These are phyloP conservation scores for Ogataea dorogensis DNA, from an alignment of 805 yeast genomes.

Conservation along the genomic window DNA sequence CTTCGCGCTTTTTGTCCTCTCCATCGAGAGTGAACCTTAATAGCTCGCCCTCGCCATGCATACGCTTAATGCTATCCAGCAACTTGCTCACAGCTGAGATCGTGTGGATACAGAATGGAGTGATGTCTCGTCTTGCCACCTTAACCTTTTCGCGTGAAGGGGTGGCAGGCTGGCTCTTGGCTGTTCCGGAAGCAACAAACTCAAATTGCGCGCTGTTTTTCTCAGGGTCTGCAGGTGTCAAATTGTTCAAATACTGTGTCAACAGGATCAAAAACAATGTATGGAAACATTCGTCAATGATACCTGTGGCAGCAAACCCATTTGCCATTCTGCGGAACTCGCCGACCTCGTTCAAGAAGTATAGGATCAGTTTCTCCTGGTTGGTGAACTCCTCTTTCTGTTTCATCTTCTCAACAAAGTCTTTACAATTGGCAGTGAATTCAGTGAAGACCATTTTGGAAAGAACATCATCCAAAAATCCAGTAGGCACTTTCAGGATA, in stretches of 20 bases:
- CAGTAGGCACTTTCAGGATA: conserved; percentile 40
- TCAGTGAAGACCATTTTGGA: conserved; percentile 42
- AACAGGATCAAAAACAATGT: conserved; percentile 56
- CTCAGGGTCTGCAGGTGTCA: conserved; percentile 1
- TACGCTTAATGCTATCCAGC: conserved; percentile 24
- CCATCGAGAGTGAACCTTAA: conserved; percentile 20
- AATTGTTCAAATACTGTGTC: conserved; percentile 18
- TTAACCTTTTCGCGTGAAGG: conserved; percentile 36
- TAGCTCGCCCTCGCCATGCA: conserved; percentile 24
- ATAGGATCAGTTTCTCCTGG: conserved; percentile 38
- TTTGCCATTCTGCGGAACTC: conserved; percentile 72
- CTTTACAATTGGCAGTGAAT: conserved; percentile 41
- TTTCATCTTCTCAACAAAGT: conserved; percentile 27
- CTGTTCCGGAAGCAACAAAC: conserved; percentile 5
- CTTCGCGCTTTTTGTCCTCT: conserved; percentile 1
- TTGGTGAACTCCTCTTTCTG: conserved; percentile 35
- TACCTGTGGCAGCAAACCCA: conserved; percentile 76
- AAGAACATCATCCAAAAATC: conserved; percentile 52
- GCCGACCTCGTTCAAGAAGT: conserved; percentile 47
- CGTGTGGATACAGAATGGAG: conserved; percentile 35
- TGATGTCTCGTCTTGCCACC: conserved; percentile 50
- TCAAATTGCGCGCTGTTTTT: conserved; percentile 9
- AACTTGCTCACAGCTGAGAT: conserved; percentile 21
- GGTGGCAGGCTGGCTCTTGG: conserved; percentile 18
- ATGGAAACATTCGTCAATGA: conserved; percentile 70